Conservation (phyloP, 768 basidiomycete species). For the Lyophyllum semitale region DNA sequence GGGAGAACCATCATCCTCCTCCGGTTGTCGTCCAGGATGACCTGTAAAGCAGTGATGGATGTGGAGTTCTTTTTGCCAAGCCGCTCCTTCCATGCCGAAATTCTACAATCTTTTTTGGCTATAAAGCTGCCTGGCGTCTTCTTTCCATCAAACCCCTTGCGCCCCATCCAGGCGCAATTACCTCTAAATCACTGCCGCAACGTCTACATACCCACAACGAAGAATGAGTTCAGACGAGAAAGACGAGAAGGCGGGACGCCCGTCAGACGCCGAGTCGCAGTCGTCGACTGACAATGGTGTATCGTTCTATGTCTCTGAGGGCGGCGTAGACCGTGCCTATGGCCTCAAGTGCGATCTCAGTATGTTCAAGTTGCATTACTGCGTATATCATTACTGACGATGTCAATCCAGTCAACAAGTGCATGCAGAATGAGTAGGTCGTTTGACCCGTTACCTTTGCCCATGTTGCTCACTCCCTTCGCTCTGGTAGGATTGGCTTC, state of each 20-base stretch:
- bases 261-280: conserved; percentile 7
- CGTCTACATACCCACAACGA: background rate
- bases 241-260: background rate
- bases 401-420: conserved; percentile 39
- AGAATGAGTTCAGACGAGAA: conserved; percentile 1
- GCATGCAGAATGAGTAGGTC: conserved; percentile 46
- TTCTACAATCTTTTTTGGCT: background rate
- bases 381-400: background rate
- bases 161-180: background rate
- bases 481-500: conserved; percentile 42
- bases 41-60: background rate
- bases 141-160: background rate
- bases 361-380: conserved; percentile 4
- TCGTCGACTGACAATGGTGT: background rate
- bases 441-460: background rate
- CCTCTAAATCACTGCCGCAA: background rate
- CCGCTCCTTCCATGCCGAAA: background rate
- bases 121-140: background rate
- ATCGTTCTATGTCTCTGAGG: conserved; percentile 4
- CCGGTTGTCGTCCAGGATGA: background rate
- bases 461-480: background rate
- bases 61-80: background rate
- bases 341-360: conserved; percentile 23
- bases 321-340: conserved; percentile 19
- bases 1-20: background rate